Base-by-base conservation (phyloP, 1,139 yeast species). In the Pichia sp. region DNA sequence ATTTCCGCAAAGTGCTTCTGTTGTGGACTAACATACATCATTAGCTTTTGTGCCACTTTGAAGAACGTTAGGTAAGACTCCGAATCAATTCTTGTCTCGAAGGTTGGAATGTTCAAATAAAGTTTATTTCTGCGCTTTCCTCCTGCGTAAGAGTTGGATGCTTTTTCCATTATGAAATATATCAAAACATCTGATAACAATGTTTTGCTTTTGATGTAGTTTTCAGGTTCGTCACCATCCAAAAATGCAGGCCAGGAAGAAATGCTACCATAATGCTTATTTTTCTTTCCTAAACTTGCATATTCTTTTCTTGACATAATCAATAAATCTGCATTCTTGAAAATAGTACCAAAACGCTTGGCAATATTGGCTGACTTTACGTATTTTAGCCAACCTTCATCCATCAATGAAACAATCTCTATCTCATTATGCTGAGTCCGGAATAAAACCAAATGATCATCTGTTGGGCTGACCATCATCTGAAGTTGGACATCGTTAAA, bases 401-500 rank as follows among this genome's bases (percentile, higher is more conserved):
- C 83, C 61, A 81, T 81, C 4, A 86, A 75, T 16, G 83, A 75
- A 16, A 89, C 69, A 13, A 86, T 79, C 58, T 89, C 79, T 62
- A 87, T 64, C 63, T 88, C 92, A 59, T 92, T 80, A 58, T 81
- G 84, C 54, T 85, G 84, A 0, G 96, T 80, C 3, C 87, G 79
- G 13, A 90, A 73, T 53, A 90, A 68, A 15, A 90, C 77, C 51
- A 87, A 80, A 1, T 87, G 76, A 49, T 81, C 83, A 0, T 86
- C 81, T 41, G 80, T 78, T 54, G 81, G 82, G 42, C 84, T 84
- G 52, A 88, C 79, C 57, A 86, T 84, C 34, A 93, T 69, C 69
- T 93, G 98, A 53, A 90, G 84, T 66, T 92, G 97, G 0, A 97
- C 97, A 2, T 92, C 81, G 5, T 85, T 73, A 38, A 93, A 75